These are phyloP conservation scores for Mortierella sp. DNA, from an alignment of 371 early-diverging fungal genomes.

Conservation along the genomic window DNA sequence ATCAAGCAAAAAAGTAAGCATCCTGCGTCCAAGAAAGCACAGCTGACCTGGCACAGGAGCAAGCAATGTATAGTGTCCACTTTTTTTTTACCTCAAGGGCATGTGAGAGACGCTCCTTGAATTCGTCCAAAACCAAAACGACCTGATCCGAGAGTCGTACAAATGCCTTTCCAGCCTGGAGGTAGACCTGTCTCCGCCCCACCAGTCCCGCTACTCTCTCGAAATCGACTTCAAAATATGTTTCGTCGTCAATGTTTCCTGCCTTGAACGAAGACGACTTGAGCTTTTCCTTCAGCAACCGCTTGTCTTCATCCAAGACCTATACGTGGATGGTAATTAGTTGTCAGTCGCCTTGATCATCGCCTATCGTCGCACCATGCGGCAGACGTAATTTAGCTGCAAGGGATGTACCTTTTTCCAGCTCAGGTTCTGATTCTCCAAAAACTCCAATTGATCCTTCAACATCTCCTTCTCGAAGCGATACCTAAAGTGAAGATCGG, in stretches of 20 bases:
- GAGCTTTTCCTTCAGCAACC: slow-evolving; percentile 53
- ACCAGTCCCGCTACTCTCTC: slow-evolving; percentile 88
- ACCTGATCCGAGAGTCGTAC: slow-evolving; percentile 84
- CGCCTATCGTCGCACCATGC: neutral
- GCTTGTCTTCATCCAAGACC: slow-evolving; percentile 53
- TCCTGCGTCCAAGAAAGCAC: neutral
- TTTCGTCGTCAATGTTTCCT: slow-evolving; percentile 39
- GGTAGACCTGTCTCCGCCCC: slow-evolving; percentile 74
- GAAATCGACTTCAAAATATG: slow-evolving; percentile 85
- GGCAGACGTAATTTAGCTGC: no score
- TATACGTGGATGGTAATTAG: slow-evolving; percentile 13
- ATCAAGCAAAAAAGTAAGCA: slow-evolving; percentile 15
- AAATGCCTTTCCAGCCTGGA: slow-evolving; percentile 87
- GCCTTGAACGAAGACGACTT: slow-evolving; percentile 38
- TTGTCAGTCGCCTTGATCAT: neutral
- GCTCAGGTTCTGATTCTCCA: slow-evolving; percentile 65
- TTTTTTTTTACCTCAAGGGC: slow-evolving; percentile 71
- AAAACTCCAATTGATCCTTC: slow-evolving; percentile 72
- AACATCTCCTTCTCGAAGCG: slow-evolving; percentile 68
- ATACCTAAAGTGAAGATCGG: slow-evolving; percentile 51
- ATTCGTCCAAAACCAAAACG: slow-evolving; percentile 85
- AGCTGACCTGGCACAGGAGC: neutral
- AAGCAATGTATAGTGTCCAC: neutral
- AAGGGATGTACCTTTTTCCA: slow-evolving; percentile 66
- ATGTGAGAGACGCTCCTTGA: slow-evolving; percentile 69